A percentile compares a stretch with the other conserved stretches of the same genome.
phyloP scores from a whole-genome alignment of 805 yeast species.

The Sungouiella thailandica region DNA sequence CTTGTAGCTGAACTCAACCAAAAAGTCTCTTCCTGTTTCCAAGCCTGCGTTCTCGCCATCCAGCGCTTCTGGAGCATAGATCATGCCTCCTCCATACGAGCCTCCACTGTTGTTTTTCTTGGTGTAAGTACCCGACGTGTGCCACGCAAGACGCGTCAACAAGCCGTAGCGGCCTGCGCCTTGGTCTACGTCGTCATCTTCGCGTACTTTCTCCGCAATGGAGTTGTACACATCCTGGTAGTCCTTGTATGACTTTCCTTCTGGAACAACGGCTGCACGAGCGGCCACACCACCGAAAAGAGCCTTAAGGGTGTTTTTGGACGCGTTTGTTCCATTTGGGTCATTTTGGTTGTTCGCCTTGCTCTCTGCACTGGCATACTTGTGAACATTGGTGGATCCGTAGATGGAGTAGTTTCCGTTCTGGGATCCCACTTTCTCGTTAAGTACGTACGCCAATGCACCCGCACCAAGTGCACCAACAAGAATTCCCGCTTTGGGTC shows the following conservation, averaged over 20 bases:
- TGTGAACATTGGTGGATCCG: too few relatives aligned
- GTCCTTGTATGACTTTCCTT: slow-evolving; percentile 40
- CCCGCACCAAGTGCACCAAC: too few relatives aligned
- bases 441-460: slow-evolving; percentile 1
- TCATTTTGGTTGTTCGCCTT: too few relatives aligned
- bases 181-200: slow-evolving; percentile 24
- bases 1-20: slow-evolving; percentile 49
- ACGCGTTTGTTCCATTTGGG: background rate
- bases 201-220: slow-evolving; percentile 48
- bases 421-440: background rate
- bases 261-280: slow-evolving; percentile 27
- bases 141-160: slow-evolving; percentile 38
- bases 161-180: slow-evolving; percentile 36
- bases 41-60: slow-evolving; percentile 50
- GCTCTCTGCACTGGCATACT: too few relatives aligned
- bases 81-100: slow-evolving; percentile 35
- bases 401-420: too few relatives aligned
- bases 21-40: slow-evolving; percentile 49
- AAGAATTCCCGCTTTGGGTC: too few relatives aligned
- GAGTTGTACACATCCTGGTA: slow-evolving; percentile 68
- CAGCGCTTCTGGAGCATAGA: slow-evolving; percentile 45
- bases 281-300: slow-evolving; percentile 1
- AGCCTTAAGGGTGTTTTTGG: too few relatives aligned
- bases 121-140: slow-evolving; percentile 30
- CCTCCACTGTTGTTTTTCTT: slow-evolving; percentile 27